Evolutionary conservation across 176 grass and related monocot species (phyloP), one percentile per base, ranked within the genome.

Genomic region (Dactylis glomerata): DNA sequence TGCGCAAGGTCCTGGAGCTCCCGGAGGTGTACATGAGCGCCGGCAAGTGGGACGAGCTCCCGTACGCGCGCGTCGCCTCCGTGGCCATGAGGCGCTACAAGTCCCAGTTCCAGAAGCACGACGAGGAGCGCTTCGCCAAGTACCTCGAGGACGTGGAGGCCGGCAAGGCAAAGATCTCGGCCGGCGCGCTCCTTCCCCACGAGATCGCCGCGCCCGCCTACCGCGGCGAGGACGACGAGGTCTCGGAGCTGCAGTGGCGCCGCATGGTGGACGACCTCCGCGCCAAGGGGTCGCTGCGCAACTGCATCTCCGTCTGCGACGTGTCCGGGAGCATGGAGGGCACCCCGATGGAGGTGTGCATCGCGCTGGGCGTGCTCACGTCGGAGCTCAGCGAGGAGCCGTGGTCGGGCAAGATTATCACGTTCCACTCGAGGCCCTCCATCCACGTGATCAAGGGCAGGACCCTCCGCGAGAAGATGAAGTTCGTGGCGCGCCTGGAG

Each of bases 11-110:
- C 3, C 81, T 93, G 14, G 65, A 87, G 65, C 78, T 93, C 37
- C 88, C 88, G 5, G 91, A 93, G 85, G 73, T 93, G 40, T 90
- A 90, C 88, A 88, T 93, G 85, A 88, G 85, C 85, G 73, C 88
- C 2, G n/a, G 44, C 17, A 62, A 71, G 54, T 93, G 91, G 91
- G 32, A 49, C 22, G 44, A 68, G 61, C 72, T 93, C 70, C 85
- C 91, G 8, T 93, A 93, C 84, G 24, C 59, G 5, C 88, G 85
- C 80, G 91, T 93, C 4, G 88, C 88, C 11, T 88, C 85, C 6
- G 82, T 88, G 13, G 88, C 85, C 73, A 93, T 93, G 91, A 82
- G 68, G 82, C 86, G 80, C 65, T 93, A 90, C 71, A 85, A 85
- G 45, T 8, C 28, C 15, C 61, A 17, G 27, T 64, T 64, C 61